phyloP scores from a whole-genome alignment of 257 asterid species.

The Lantana camara region DNA sequence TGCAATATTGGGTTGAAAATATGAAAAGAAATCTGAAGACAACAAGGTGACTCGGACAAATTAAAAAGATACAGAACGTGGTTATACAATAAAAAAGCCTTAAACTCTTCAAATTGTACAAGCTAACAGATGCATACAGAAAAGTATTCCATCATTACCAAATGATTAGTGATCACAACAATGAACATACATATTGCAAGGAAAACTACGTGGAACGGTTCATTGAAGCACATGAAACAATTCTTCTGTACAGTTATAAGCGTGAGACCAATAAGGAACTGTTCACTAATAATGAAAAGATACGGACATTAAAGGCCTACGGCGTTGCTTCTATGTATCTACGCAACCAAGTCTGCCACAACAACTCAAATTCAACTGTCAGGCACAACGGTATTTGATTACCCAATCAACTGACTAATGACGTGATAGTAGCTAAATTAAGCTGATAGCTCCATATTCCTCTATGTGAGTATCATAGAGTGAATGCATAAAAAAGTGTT shows the following conservation, averaged over 20 bases:
- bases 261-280: conserved; percentile 2
- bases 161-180: conserved; percentile 8
- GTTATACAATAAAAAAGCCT: neutral
- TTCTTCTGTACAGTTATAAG: conserved; percentile 6
- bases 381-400: neutral
- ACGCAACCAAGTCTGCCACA: neutral
- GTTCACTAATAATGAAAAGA: conserved; percentile 3
- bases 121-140: neutral
- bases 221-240: conserved; percentile 3
- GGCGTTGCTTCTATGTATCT: conserved; percentile 4
- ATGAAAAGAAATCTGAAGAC: neutral
- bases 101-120: neutral
- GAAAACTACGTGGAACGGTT: neutral
- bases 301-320: neutral
- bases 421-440: conserved; percentile 15
- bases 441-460: conserved; percentile 7
- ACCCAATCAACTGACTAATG: neutral
- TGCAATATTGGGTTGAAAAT: conserved; percentile 7
- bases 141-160: neutral
- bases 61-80: conserved; percentile 16
- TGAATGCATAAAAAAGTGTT: conserved; percentile 4
- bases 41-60: conserved; percentile 8
- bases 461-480: conserved; percentile 4
- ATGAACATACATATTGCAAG: conserved; percentile 1
- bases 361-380: conserved; percentile 13